Evolutionary conservation across 805 yeast genomes (phyloP), one percentile per base, ranked within the genome.

Genomic region (Hanseniaspora clermontiae): DNA sequence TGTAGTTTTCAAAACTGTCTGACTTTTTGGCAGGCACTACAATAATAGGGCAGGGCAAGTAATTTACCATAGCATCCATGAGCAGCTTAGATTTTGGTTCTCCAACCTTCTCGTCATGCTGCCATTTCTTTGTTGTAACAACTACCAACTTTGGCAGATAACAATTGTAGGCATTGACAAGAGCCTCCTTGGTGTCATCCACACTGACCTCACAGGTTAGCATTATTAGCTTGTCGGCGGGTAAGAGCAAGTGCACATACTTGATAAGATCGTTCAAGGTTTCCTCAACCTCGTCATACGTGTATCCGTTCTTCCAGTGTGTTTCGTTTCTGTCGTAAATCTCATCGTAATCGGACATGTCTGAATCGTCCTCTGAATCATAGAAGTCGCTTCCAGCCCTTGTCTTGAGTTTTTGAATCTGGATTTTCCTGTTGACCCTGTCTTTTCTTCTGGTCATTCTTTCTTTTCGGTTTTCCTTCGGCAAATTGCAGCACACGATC

Each of bases 401-500:
- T 5, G 55, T 29, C 46, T 42, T 40, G 12, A 39, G 40, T 29
- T 29, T 56, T 27, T 45, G 34, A 6, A 46, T 27, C 34, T 34
- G 45, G 12, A 40, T 37, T 11, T 51, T 45, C 27, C 46, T 52
- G 24, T 55, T 15, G 57, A 61, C 27, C 55, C 59, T 34, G 58
- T 48, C 48, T 38, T 32, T 40, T 51, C 47, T 49, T 49, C 53
- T 43, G 11, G 49, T 49, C 55, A 45, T 43, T 49, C 49, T 46
- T 46, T 55, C 49, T n/a, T 37, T 14, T 14, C 17, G 17, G 40
- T 43, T 46, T 32, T 56, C 49, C 19, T 34, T 46, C 17, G 71
- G 69, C 24, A 69, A 53, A 55, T 66, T 69, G 0, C 89, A 75
- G 6, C 80, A 76, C 8, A 86, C 75, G 3, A 85, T 78, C 12